Base-by-base conservation (phyloP, 2,329 filamentous ascomycete species). In the Clonostachys rhizophaga region DNA sequence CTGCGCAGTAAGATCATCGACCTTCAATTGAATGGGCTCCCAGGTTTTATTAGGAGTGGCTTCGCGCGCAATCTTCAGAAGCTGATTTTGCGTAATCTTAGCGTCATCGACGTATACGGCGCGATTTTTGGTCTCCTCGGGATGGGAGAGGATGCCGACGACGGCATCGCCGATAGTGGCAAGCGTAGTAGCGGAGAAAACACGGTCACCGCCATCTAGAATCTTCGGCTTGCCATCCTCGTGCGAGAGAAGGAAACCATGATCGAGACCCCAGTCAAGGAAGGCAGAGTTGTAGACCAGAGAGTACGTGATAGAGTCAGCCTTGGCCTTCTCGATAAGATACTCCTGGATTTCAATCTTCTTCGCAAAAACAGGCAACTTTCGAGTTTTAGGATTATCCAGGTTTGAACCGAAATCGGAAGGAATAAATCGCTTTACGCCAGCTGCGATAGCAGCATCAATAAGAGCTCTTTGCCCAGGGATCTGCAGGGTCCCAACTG, bases 381-480 rank as follows among this genome's bases (percentile, higher is more conserved):
- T 44, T 47, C 66, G 52, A 43, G 61, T 52, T 46, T 70, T 57
- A 8, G 61, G 60, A n/a, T 60, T 47, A 16, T 43, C 39, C 11
- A 62, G 45, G 63, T 71, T 60, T 37, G 57, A 53, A 35, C 69
- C 70, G 44, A 74, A 86, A 49, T 86, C 81, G 3, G 77, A 77
- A 3, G 82, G 81, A 33, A 86, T 62, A 64, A 84, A 81, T 11
- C 79, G 72, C 56, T 80, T 71, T 1, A 86, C 79, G 5, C 81
- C 79, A 5, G 80, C 79, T 4, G 71, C 71, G 24, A 79, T 65
- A 24, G 80, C 75, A 1, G 81, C 83, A 24, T 84, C 75, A 40
- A 84, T 70, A 41, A 85, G 65, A 10, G 71, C 58, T 6, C 46
- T 37, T 45, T 66, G 63, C 14, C 62, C 60, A 18, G 65, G 64